Evolutionary conservation across 2,329 filamentous ascomycete species (phyloP), one percentile per base, ranked within the genome.

Genomic region (Zymoseptoria crescenta): DNA sequence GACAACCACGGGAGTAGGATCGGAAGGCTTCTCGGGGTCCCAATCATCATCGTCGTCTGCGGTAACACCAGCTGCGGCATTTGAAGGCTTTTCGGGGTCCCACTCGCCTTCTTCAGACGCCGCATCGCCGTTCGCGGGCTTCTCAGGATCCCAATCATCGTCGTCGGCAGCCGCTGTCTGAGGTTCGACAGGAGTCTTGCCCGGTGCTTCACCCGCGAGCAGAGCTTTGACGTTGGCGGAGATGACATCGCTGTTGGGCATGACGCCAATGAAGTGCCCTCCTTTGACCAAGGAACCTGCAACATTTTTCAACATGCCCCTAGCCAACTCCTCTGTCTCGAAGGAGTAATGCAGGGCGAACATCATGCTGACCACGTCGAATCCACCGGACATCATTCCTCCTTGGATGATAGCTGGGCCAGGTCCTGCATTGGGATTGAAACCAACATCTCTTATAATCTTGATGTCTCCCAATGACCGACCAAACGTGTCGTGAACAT

Each of bases 311-410:
- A 99, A 81, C 94, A 99, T 97, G 63, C 85, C 89, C 51, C 91
- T 85, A 1, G 93, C 91, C 74, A 96, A 95, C 53, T 85, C 83
- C 74, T 99, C 93, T 56, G 81, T 90, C 77, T 97, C 94, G 67
- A 97, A 99, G 5, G 94, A 92, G 73, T 99, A 99, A 76, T 99
- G 94, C 86, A 99, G 94, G 69, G 91, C 95, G 74, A 99, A 99
- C 94, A 99, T 99, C 84, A 96, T 96, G 71, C 88, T 91, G 63
- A 99, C 93, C 49, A 97, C 89, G 72, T 99, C 94, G 68, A 97
- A 99, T 3, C 79, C 78, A 49, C 93, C 92, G 57, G 87, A 87
- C 56, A 84, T 84, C 62, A 83, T 82, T 75, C 83, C 86, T 48
- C 84, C 86, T 74, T 85, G 88, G 76, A 77, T 77, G 67, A 81